These are phyloP conservation scores for Colletotrichum spinosum DNA, from an alignment of 2,329 filamentous ascomycete species.

Conservation along the genomic window DNA sequence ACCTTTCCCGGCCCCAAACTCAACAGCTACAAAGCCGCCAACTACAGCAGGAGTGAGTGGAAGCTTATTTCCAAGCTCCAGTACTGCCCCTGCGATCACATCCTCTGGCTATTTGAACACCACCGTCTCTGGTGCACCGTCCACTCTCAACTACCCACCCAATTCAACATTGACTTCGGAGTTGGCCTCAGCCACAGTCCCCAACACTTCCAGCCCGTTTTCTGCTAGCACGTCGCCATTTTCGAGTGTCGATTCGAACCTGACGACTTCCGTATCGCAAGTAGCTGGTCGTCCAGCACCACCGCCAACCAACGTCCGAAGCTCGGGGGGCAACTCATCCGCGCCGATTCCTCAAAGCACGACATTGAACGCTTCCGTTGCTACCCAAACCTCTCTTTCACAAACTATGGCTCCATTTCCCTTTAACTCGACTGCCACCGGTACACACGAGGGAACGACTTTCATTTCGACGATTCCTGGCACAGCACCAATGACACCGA, in stretches of 20 bases:
- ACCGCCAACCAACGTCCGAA: not conserved
- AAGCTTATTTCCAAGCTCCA: too few species aligned
- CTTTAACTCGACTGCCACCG: slow-evolving; percentile 13
- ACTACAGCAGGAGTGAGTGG: too few species aligned
- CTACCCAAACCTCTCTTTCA: not conserved
- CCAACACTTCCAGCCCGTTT: not conserved
- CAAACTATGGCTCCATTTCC: not conserved
- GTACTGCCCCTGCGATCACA: too few species aligned
- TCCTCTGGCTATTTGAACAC: too few species aligned
- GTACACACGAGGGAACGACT: slow-evolving; percentile 8
- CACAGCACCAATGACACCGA: not conserved
- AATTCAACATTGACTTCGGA: too few species aligned
- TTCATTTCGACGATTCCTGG: not conserved
- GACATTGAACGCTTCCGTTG: too few species aligned
- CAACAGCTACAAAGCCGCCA: too few species aligned
- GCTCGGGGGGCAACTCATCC: not conserved
- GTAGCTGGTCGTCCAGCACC: not conserved
- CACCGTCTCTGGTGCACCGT: too few species aligned
- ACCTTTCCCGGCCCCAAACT: too few species aligned
- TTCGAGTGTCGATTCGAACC: not conserved
- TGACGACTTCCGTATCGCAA: not conserved
- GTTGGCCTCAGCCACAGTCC: not conserved
- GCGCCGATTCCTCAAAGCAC: too few species aligned
- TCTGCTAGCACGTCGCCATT: not conserved
- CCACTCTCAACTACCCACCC: too few species aligned